Conservation (phyloP, 2,329 filamentous ascomycete genomes). For the Colletotrichum caudatum region DNA sequence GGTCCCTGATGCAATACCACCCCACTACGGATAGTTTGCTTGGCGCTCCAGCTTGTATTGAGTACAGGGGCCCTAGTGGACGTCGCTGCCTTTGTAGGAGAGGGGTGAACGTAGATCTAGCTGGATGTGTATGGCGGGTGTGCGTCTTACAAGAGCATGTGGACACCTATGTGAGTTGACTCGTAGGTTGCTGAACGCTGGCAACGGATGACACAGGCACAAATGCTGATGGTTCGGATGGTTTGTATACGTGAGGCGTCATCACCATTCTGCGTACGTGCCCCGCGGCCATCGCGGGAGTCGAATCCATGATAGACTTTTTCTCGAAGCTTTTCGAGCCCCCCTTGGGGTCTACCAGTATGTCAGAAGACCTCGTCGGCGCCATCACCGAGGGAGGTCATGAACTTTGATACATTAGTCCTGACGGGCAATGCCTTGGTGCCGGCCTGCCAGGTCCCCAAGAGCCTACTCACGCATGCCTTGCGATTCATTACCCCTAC, state of each 20-base stretch:
- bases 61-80: slow-evolving; percentile 10
- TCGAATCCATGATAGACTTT: slow-evolving; percentile 14
- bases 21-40: slow-evolving; percentile 38
- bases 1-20: slow-evolving; percentile 32
- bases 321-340: slow-evolving; percentile 24
- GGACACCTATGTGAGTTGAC: slow-evolving; percentile 21
- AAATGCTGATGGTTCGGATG: slow-evolving; percentile 32
- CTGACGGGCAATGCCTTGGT: slow-evolving; percentile 18
- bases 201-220: slow-evolving; percentile 33
- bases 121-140: slow-evolving; percentile 13
- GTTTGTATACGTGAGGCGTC: slow-evolving; percentile 6
- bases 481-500: slow-evolving; percentile 25
- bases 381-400: slow-evolving; percentile 23
- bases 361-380: slow-evolving; percentile 12
- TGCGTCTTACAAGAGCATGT: slow-evolving; percentile 4
- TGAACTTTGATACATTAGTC: slow-evolving; percentile 3
- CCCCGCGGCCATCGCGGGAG: slow-evolving; percentile 30
- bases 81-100: not conserved
- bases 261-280: slow-evolving; percentile 13
- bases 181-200: slow-evolving; percentile 31
- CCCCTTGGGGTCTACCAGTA: slow-evolving; percentile 16
- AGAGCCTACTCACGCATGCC: slow-evolving; percentile 13
- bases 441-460: not conserved
- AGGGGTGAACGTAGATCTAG: slow-evolving; percentile 22
- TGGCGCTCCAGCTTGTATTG: slow-evolving; percentile 33